phyloP scores from a whole-genome alignment of 2,329 filamentous ascomycete genomes.

The Sphaerostilbella broomeana region DNA sequence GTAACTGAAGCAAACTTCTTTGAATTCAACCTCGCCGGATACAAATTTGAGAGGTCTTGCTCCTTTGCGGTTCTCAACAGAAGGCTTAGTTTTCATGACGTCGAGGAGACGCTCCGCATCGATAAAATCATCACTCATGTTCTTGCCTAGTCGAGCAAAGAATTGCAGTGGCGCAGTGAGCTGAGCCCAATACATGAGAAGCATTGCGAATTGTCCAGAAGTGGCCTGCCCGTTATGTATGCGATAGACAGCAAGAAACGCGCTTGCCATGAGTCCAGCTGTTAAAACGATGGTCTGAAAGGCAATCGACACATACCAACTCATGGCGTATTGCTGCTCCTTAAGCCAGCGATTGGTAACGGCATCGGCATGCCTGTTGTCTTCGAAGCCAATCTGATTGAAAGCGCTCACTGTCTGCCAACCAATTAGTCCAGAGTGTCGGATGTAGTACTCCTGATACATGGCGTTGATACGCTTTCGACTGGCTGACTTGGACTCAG shows the following conservation, averaged over 20 bases:
- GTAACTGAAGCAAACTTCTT: conserved; percentile 51
- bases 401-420: conserved; percentile 56
- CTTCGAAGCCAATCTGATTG: conserved; percentile 53
- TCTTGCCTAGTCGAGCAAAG: conserved; percentile 54
- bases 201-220: conserved; percentile 62
- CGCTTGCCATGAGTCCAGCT: conserved; percentile 59
- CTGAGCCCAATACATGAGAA: conserved; percentile 69
- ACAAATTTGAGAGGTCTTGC: conserved; percentile 44
- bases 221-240: conserved; percentile 55
- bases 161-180: conserved; percentile 65
- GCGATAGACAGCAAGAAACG: conserved; percentile 56
- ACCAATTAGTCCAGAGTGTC: conserved; percentile 49
- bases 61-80: conserved; percentile 44
- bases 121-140: conserved; percentile 49
- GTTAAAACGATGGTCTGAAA: conserved; percentile 59
- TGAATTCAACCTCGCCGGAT: conserved; percentile 49
- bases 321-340: conserved; percentile 33
- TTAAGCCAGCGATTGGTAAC: conserved; percentile 36
- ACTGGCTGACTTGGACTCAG: conserved; percentile 42
- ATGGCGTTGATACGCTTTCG: conserved; percentile 45
- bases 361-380: conserved; percentile 46
- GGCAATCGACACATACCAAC: conserved; percentile 46
- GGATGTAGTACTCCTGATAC: conserved; percentile 50
- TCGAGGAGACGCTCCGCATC: conserved; percentile 52
- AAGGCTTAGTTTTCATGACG: conserved; percentile 52